Evolutionary conservation across 768 basidiomycete species (phyloP), one percentile per base, ranked within the genome.

Genomic region (Sutorius australiensis): DNA sequence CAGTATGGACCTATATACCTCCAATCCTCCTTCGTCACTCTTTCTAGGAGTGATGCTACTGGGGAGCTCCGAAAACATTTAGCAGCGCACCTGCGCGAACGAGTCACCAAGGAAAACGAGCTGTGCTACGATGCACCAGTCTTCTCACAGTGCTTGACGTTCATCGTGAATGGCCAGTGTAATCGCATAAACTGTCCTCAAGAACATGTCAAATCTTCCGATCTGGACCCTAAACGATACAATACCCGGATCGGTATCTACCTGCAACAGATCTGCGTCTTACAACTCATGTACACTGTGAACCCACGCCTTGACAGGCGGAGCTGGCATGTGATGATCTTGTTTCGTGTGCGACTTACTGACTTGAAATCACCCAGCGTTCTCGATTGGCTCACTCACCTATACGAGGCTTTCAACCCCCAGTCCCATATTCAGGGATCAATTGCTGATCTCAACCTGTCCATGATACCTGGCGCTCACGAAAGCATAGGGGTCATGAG

Each of bases 401-500:
- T 86, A 1, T 78, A 82, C 51, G 76, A 80, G 17, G 72, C 76
- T 2, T 46, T 85, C 10, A 72, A 76, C 54, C 83, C 85, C 4
- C 63, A 77, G 2, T 71, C 65, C 41, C 66, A 77, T 51, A 51
- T 63, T 21, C 68, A 82, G 43, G 85, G 83, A 7, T 74, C 77
- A 0, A 48, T 63, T 0, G 62, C 73, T 0, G 57, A 68, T 37
- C 61, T 82, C 1, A 61, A 73, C 36, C 46, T 67, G 9, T 52
- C 55, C 3, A 41, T 56, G 6, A 75, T 80, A 14, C 76, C 77
- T 3, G 74, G 78, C 52, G 71, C 70, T 31, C 53, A 61, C 5
- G 61, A 63, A 28, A 73, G 68, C 6, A 63, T 76, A 1, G 61
- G 64, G 7, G 67, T 74, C 5, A 64, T 80, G 19, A 69, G 69